Conservation (phyloP, 139 green algal genomes). For the Helicosporidium sp. region DNA sequence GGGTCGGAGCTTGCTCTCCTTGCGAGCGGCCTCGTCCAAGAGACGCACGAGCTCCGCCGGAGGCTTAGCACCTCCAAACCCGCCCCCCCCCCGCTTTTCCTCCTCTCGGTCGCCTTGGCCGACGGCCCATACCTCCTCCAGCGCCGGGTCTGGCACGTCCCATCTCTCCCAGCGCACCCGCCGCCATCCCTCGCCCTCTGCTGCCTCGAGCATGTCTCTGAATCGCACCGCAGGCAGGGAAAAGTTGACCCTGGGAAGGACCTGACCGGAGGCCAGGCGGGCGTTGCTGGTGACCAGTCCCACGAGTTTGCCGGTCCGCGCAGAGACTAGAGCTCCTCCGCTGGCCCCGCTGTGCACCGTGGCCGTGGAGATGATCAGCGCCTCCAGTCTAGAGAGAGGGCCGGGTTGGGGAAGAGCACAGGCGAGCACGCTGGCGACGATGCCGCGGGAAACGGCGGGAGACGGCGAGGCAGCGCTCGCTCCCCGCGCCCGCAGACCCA, state of each 20-base stretch:
- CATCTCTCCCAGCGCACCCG: conserved; percentile 2
- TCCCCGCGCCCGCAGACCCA: conserved; percentile 8
- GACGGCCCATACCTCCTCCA: conserved; percentile 15
- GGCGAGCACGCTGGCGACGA: conserved; percentile 19
- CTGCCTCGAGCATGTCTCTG: conserved; percentile 12
- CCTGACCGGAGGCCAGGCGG: conserved; percentile 2
- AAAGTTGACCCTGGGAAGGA: conserved; percentile 43
- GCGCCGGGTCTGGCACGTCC: conserved; percentile 8
- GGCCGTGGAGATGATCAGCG: conserved; percentile 43
- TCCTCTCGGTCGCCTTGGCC: not conserved
- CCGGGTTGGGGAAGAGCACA: no score
- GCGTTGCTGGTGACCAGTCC: conserved; percentile 42
- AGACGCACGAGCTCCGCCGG: not conserved
- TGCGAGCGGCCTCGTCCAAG: not conserved
- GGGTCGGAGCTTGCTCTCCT: not conserved
- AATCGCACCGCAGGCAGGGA: conserved; percentile 30
- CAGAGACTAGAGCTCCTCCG: conserved; percentile 38
- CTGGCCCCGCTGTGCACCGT: conserved; percentile 48
- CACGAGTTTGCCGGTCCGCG: conserved; percentile 19
- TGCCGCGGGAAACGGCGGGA: conserved; percentile 26
- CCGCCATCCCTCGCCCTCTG: not conserved
- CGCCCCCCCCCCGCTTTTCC: not conserved
- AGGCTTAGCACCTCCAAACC: not conserved
- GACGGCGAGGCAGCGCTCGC: no score
- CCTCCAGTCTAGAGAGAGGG: not conserved